A percentile compares a stretch with the other conserved stretches of the same genome.
Evolutionary conservation across 2,329 filamentous ascomycete species (phyloP).

Genomic region (Bimuria novae-zelandiae): DNA sequence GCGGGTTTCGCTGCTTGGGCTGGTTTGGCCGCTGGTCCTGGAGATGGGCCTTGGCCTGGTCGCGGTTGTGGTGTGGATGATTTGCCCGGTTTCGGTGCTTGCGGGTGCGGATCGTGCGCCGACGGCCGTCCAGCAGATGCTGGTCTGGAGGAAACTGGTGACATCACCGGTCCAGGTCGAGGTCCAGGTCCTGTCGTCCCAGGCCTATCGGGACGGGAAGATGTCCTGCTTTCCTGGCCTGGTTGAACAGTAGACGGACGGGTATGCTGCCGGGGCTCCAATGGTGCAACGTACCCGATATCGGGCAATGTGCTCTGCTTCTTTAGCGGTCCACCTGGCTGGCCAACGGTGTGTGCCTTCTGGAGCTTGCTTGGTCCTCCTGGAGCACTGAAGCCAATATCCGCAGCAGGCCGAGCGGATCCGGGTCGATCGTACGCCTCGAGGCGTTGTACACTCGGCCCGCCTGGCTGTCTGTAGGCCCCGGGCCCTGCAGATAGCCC

Average conservation of each 20-base stretch:
- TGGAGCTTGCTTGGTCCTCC: constrained; percentile 53
- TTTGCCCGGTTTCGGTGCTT: constrained; percentile 23
- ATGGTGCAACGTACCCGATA: constrained; percentile 44
- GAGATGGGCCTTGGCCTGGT: not conserved
- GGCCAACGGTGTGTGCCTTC: constrained; percentile 33
- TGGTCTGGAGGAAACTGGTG: constrained; percentile 30
- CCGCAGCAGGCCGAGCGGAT: constrained; percentile 45
- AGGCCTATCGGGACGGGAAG: constrained; percentile 30
- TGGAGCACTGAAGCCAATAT: constrained; percentile 50
- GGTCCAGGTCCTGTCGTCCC: constrained; percentile 27
- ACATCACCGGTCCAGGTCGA: constrained; percentile 12
- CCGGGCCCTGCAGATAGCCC: constrained; percentile 38
- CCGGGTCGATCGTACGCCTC: constrained; percentile 43
- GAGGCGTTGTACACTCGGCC: constrained; percentile 44
- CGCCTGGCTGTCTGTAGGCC: constrained; percentile 45
- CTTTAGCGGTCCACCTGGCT: constrained; percentile 25
- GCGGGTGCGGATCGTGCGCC: constrained; percentile 20
- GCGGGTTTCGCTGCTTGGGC: constrained; percentile 19
- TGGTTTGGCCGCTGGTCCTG: constrained; percentile 5
- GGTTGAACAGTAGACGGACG: constrained; percentile 42
- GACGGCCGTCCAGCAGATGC: constrained; percentile 37
- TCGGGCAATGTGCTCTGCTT: constrained; percentile 42
- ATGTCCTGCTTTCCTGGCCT: constrained; percentile 38
- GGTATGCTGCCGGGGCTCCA: constrained; percentile 42
- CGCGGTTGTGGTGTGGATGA: constrained; percentile 18